A percentile compares a stretch with the other conserved stretches of the same genome.
Evolutionary conservation across 2,329 filamentous ascomycete species (phyloP).

Genomic region (Cordyceps cicadae): DNA sequence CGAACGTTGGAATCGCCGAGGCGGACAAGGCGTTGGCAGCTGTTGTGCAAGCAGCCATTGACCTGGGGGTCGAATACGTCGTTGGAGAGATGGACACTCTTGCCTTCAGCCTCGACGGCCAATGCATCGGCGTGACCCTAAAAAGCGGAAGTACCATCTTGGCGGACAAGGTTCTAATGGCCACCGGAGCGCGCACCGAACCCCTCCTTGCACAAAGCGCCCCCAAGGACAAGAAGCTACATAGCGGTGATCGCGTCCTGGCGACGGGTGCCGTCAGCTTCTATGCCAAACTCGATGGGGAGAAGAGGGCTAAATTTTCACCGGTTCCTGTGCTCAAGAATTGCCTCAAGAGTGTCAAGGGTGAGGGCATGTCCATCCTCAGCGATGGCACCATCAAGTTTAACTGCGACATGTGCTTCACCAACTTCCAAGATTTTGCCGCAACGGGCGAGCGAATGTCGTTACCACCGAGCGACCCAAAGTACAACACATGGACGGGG

Average conservation of each 20-base stretch:
- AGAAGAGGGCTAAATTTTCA: conserved; percentile 39
- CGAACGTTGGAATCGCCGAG: conserved; percentile 50
- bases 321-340: conserved; percentile 47
- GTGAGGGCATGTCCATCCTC: conserved; percentile 37
- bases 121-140: conserved; percentile 41
- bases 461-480: conserved; percentile 33
- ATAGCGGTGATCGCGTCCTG: conserved; percentile 43
- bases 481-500: conserved; percentile 36
- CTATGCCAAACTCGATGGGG: conserved; percentile 29
- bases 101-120: conserved; percentile 36
- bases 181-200: conserved; percentile 50
- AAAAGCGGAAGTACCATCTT: conserved; percentile 35
- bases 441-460: conserved; percentile 44
- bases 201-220: conserved; percentile 44
- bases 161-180: conserved; percentile 46
- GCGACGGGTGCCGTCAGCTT: conserved; percentile 47
- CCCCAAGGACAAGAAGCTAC: conserved; percentile 38
- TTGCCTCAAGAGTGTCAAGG: conserved; percentile 32
- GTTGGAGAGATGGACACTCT: conserved; percentile 40
- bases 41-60: conserved; percentile 43
- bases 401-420: conserved; percentile 52
- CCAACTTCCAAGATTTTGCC: conserved; percentile 40
- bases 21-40: conserved; percentile 48
- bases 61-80: conserved; percentile 48
- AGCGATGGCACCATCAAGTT: conserved; percentile 48